Base-by-base conservation (phyloP, 495 filamentous ascomycete species). In the Cairneyella variabilis region DNA sequence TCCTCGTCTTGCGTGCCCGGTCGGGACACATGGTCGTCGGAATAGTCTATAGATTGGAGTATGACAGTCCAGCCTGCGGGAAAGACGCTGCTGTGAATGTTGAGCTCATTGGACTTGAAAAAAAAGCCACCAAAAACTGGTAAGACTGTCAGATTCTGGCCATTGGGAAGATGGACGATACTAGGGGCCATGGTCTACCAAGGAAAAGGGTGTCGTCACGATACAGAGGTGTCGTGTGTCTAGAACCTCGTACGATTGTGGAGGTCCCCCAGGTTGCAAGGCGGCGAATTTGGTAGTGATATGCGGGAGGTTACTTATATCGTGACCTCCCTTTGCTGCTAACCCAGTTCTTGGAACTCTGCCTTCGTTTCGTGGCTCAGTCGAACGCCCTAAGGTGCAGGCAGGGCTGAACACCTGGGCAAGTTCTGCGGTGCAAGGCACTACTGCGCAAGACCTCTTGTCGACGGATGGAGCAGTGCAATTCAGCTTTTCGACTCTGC, bases 31-130 rank as follows among this genome's bases (percentile, higher is more conserved):
- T 59, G 60, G 11, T 69, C 66, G 9, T 69, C 70, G 3, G 64
- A 63, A n/a, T 70, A 67, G 48, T 87, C 83, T 56, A 86, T 83
- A 26, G 83, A 86, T 54, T 90, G 79, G 49, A 97, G 72, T 17
- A 91, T 83, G 50, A 95, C 83, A 2, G 86, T 93, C 91, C 91
- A 97, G 30, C 91, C 91, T 2, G 86, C 79, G 2, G 90, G 89
- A 56, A 95, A 91, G 21, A 82, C 74, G 17, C 79, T 78, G 54
- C 83, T 78, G 61, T 86, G 80, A 8, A 74, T 64, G 54, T 75
- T 86, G 41, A 86, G 73, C 39, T 91, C 85, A 66, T 89, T 85
- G 26, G 82, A 79, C 64, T 90, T 92, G 83, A 97, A 97, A 61
- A 82, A 88, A 48, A 92, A 74, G 41, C 91, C 91, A 26, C 86